These are phyloP conservation scores for Dioscorea alata DNA, from an alignment of 106 monocot species.

Conservation along the genomic window DNA sequence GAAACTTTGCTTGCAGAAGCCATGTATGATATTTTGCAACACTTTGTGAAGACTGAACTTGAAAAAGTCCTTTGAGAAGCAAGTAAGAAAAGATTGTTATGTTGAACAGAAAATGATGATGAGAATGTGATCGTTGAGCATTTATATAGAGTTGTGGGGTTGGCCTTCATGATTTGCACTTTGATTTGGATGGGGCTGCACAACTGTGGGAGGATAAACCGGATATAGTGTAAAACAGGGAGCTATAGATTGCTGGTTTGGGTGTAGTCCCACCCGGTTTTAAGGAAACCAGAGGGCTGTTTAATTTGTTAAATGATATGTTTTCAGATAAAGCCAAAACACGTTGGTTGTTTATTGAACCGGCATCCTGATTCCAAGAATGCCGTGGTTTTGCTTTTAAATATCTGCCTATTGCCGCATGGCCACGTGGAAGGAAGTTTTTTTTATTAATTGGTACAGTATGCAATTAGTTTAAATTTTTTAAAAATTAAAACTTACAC, in stretches of 20 bases:
- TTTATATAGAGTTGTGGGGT: not conserved
- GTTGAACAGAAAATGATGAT: not conserved
- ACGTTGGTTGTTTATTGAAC: too few relatives aligned
- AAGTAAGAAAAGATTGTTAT: not conserved
- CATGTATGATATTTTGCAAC: constrained; percentile 5
- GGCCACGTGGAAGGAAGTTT: too few relatives aligned
- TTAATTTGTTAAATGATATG: too few relatives aligned
- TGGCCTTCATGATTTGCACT: not conserved
- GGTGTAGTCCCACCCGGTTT: too few relatives aligned
- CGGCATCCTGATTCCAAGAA: too few relatives aligned
- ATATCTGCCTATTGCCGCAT: too few relatives aligned
- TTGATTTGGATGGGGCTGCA: not conserved
- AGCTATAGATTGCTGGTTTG: not conserved
- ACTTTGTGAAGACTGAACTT: not conserved
- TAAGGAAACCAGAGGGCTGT: not conserved
- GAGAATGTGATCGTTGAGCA: not conserved
- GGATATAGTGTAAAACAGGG: not conserved
- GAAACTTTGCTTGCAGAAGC: constrained; percentile 5
- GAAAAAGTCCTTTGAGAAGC: not conserved
- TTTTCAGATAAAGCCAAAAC: too few relatives aligned
- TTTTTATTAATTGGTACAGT: too few relatives aligned
- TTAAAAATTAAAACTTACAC: too few relatives aligned
- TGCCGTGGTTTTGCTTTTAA: too few relatives aligned
- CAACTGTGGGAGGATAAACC: not conserved
- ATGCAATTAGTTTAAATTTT: too few relatives aligned